Conservation (phyloP, 2,329 filamentous ascomycete genomes). For the Tolypocladium sp. region DNA sequence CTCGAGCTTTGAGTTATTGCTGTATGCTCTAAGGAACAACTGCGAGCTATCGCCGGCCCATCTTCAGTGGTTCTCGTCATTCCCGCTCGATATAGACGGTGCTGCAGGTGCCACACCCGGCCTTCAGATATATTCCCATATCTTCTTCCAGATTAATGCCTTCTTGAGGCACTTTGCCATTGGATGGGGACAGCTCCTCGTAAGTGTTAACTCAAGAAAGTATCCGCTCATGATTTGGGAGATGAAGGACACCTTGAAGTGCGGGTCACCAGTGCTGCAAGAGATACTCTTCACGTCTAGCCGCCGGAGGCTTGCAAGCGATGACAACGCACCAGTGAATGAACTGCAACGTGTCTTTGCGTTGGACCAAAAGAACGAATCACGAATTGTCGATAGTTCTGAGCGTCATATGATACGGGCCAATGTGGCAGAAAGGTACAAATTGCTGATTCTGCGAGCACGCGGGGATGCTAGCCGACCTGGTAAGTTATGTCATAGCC, state of each 20-base stretch:
- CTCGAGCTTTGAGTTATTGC: conserved; percentile 11
- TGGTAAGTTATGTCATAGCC: background rate
- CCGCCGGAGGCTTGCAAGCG: conserved; percentile 15
- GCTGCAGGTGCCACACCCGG: background rate
- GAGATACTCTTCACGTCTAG: conserved; percentile 19
- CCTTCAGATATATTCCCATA: background rate
- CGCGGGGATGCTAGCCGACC: background rate
- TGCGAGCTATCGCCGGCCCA: conserved; percentile 11
- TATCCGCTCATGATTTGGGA: conserved; percentile 20
- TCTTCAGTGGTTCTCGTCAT: conserved; percentile 19
- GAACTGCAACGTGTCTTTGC: conserved; percentile 14
- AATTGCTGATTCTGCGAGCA: background rate
- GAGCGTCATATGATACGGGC: background rate
- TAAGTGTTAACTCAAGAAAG: conserved; percentile 6
- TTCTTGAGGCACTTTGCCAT: conserved; percentile 15
- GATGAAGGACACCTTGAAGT: conserved; percentile 11
- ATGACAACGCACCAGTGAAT: conserved; percentile 7
- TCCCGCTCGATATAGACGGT: conserved; percentile 8
- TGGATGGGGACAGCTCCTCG: conserved; percentile 11
- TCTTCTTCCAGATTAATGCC: conserved; percentile 3
- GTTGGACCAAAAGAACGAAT: conserved; percentile 14
- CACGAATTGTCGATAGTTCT: background rate
- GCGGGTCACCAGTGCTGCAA: conserved; percentile 14
- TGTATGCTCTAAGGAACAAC: conserved; percentile 12
- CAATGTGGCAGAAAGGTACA: background rate